These are phyloP conservation scores for Naegleria gruberi DNA, from an alignment of 208 protist genomes.

Conservation along the genomic window DNA sequence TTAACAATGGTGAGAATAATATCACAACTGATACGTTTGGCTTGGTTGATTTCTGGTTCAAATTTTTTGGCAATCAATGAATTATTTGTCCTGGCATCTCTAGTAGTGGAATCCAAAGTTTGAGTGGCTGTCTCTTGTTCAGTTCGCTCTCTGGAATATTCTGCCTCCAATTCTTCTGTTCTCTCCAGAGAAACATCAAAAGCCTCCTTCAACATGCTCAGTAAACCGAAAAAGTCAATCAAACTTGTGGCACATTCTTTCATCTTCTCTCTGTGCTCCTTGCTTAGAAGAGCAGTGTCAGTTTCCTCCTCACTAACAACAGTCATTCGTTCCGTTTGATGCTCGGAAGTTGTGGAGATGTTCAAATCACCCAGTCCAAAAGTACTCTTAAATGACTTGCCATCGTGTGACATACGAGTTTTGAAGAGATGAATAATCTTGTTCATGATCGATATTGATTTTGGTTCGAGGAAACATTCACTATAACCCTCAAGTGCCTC, in stretches of 20 bases:
- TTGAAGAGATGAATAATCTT: not conserved
- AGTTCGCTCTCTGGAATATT: not conserved
- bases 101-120: not conserved
- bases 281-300: not conserved
- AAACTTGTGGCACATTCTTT: not conserved
- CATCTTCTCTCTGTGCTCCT: not conserved
- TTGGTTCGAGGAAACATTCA: not conserved
- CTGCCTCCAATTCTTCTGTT: not conserved
- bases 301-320: not conserved
- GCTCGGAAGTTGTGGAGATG: no score
- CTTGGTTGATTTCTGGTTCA: not conserved
- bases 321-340: no score
- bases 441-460: not conserved
- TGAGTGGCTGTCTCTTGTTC: not conserved
- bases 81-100: not conserved
- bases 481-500: not conserved
- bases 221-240: not conserved
- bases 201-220: not conserved
- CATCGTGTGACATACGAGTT: not conserved
- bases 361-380: no score
- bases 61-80: not conserved
- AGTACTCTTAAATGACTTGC: not conserved
- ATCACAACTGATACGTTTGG: not conserved
- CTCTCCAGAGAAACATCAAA: not conserved
- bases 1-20: not conserved